Percentiles rank a stretch among this genome's conserved stretches.
phyloP scores from a whole-genome alignment of 495 filamentous ascomycete genomes.

The Penicillium goetzii region DNA sequence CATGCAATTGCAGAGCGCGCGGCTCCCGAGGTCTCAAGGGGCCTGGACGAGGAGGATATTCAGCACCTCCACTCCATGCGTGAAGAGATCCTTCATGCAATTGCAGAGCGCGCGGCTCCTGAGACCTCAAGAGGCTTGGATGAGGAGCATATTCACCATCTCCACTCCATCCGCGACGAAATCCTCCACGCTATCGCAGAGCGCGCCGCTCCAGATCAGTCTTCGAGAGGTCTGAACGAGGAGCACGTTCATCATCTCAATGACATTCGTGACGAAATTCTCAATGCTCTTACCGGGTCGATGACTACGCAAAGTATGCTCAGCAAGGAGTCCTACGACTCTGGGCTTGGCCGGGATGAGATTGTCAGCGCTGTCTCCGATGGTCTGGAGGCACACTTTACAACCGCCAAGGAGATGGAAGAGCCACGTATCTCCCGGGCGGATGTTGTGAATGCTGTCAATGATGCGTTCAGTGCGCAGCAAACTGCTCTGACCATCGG shows the following conservation, averaged over 20 bases:
- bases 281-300: conserved; percentile 43
- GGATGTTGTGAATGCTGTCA: conserved; percentile 59
- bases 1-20: conserved; percentile 46
- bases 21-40: conserved; percentile 15
- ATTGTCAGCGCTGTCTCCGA: conserved; percentile 49
- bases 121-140: conserved; percentile 19
- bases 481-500: conserved; percentile 38
- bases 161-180: conserved; percentile 34
- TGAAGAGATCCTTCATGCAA: conserved; percentile 52
- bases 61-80: conserved; percentile 26
- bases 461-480: conserved; percentile 56
- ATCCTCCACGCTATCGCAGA: conserved; percentile 49
- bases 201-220: conserved; percentile 1
- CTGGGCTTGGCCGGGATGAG: conserved; percentile 52
- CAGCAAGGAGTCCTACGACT: conserved; percentile 51
- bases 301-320: conserved; percentile 50
- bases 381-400: conserved; percentile 47
- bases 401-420: conserved; percentile 41
- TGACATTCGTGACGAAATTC: conserved; percentile 45
- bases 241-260: conserved; percentile 35
- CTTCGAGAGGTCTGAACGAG: conserved; percentile 24
- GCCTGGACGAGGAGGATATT: conserved; percentile 26
- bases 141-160: conserved; percentile 29
- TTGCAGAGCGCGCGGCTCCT: conserved; percentile 23
- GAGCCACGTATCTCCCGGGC: conserved; percentile 47